Percentiles rank a stretch among this genome's conserved stretches.
Conservation (phyloP, 176 grass and related monocot species). For the Panicum miliaceum region DNA sequence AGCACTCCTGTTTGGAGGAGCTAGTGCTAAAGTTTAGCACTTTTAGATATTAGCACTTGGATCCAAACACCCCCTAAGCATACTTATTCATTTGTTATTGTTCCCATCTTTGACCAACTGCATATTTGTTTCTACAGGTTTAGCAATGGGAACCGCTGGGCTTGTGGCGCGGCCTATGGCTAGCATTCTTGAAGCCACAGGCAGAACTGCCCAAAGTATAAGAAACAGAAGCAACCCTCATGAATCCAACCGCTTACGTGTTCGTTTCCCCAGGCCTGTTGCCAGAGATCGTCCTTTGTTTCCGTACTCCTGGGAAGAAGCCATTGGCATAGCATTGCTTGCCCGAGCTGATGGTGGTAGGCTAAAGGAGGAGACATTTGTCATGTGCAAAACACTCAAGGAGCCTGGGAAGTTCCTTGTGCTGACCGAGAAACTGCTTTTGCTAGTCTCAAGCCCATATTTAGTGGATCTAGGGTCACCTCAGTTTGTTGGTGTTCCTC, state of each 20-base stretch:
- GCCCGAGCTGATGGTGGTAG: slow-evolving; percentile 70
- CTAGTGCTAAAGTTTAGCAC: too few species aligned
- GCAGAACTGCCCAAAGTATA: slow-evolving; percentile 97
- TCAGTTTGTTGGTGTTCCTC: slow-evolving; percentile 74
- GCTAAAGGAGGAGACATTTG: slow-evolving; percentile 80
- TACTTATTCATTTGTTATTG: slow-evolving; percentile 33
- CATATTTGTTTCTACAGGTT: slow-evolving; percentile 59
- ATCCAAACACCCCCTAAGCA: too few species aligned
- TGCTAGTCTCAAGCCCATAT: slow-evolving; percentile 65
- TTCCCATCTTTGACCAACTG: slow-evolving; percentile 32
- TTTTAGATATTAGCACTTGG: too few species aligned
- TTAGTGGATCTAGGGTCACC: slow-evolving; percentile 62
- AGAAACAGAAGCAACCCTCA: slow-evolving; percentile 85
- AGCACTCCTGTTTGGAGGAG: too few species aligned
- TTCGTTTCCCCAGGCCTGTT: slow-evolving; percentile 71
- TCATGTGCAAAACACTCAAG: slow-evolving; percentile 79
- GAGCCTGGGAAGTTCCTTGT: slow-evolving; percentile 68
- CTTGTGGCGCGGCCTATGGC: slow-evolving; percentile 90
- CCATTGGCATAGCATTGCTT: slow-evolving; percentile 74
- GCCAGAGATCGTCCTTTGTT: slow-evolving; percentile 58
- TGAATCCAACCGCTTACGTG: slow-evolving; percentile 65
- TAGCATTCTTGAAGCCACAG: slow-evolving; percentile 93
- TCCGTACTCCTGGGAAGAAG: slow-evolving; percentile 93
- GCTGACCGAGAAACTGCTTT: slow-evolving; percentile 69
- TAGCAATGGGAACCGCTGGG: slow-evolving; percentile 94